A percentile compares a stretch with the other conserved stretches of the same genome.
These are phyloP conservation scores for Ceratopteris richardii DNA, from an alignment of 75 land plant species.

Conservation along the genomic window DNA sequence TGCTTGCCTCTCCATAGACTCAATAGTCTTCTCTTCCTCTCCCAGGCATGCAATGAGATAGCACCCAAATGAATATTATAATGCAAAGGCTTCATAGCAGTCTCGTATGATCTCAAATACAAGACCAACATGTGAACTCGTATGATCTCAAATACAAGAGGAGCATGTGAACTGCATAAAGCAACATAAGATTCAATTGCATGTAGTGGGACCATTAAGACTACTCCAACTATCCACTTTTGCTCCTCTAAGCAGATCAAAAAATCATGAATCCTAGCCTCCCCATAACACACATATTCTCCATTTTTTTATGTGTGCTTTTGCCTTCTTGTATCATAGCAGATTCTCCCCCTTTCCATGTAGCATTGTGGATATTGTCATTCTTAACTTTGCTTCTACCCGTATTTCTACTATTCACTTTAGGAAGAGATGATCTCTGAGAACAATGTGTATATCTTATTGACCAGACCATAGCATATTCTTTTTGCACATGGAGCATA, in stretches of 20 bases:
- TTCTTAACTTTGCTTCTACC: too few species aligned
- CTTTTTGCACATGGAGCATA: too few species aligned
- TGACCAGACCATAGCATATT: too few species aligned
- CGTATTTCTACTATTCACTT: too few species aligned
- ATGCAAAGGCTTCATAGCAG: constrained; percentile 94
- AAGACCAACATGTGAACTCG: neutral
- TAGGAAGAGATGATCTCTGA: too few species aligned
- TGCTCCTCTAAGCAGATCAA: constrained; percentile 62
- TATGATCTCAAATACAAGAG: neutral
- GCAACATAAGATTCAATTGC: constrained; percentile 67
- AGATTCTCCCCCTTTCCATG: too few species aligned
- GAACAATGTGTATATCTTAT: too few species aligned
- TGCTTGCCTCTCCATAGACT: too few species aligned
- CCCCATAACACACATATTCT: neutral
- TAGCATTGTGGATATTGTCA: too few species aligned
- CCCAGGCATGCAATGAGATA: constrained; percentile 65
- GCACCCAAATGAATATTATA: constrained; percentile 56
- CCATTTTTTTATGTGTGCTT: too few species aligned
- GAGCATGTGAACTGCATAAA: neutral
- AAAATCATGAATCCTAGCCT: neutral
- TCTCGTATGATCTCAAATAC: constrained; percentile 60
- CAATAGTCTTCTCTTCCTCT: constrained; percentile 3
- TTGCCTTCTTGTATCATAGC: too few species aligned
- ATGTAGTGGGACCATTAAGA: constrained; percentile 89
- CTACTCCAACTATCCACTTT: constrained; percentile 79